These are phyloP conservation scores for Sphaceloma murrayae DNA, from an alignment of 2,329 filamentous ascomycete species.

Conservation along the genomic window DNA sequence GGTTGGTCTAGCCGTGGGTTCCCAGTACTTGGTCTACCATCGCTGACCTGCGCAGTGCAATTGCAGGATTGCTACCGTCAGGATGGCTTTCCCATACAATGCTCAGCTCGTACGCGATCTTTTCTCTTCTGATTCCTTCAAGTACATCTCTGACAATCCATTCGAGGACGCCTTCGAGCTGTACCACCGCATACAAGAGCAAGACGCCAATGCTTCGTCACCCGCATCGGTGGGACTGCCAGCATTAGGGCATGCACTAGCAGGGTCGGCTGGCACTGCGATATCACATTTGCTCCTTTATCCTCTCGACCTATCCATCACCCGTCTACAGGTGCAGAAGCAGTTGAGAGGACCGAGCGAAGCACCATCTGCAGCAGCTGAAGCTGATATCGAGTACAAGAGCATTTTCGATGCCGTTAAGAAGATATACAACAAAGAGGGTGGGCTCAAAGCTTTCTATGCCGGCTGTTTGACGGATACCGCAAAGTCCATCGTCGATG, in stretches of 20 bases:
- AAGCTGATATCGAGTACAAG: slow-evolving; percentile 45
- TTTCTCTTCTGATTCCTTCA: slow-evolving; percentile 17
- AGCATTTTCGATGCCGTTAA: slow-evolving; percentile 59
- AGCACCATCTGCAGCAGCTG: slow-evolving; percentile 26
- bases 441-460: slow-evolving; percentile 60
- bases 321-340: slow-evolving; percentile 69
- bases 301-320: slow-evolving; percentile 72
- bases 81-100: slow-evolving; percentile 21
- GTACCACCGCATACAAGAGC: slow-evolving; percentile 25
- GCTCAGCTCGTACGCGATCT: slow-evolving; percentile 24
- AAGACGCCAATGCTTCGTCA: slow-evolving; percentile 16
- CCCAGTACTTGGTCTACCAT: neutral
- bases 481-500: slow-evolving; percentile 50
- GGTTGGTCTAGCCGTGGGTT: neutral
- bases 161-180: slow-evolving; percentile 26
- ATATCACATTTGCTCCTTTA: slow-evolving; percentile 71
- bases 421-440: slow-evolving; percentile 62
- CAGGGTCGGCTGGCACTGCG: slow-evolving; percentile 68
- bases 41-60: slow-evolving; percentile 1
- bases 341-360: slow-evolving; percentile 39
- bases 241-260: slow-evolving; percentile 70
- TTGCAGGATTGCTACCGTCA: slow-evolving; percentile 1
- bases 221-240: slow-evolving; percentile 45
- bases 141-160: slow-evolving; percentile 23
- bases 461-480: slow-evolving; percentile 37